Evolutionary conservation across 2,329 filamentous ascomycete genomes (phyloP).

Genomic region (Colletotrichum incanum): DNA sequence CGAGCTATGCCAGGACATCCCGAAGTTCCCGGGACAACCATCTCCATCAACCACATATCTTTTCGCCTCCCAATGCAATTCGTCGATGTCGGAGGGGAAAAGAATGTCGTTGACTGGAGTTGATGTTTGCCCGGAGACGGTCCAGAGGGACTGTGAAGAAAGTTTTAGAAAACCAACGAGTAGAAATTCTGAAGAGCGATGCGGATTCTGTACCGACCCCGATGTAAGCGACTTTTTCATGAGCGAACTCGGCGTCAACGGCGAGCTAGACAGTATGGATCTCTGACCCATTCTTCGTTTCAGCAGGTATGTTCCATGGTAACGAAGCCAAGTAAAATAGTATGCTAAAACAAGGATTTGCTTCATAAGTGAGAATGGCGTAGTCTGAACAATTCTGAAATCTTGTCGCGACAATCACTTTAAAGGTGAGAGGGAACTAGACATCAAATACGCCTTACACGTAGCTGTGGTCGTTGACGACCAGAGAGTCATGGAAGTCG

Average conservation of each 20-base stretch:
- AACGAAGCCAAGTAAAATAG: neutral
- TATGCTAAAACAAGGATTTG: neutral
- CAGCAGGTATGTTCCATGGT: neutral
- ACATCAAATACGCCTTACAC: neutral
- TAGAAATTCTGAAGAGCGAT: no score
- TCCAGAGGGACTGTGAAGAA: neutral
- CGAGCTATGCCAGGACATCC: conserved; percentile 52
- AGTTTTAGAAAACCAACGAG: no score
- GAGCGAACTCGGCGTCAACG: neutral
- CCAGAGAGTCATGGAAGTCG: neutral
- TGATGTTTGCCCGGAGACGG: neutral
- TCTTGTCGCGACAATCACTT: no score
- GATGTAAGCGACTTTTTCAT: neutral
- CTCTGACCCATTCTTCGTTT: neutral
- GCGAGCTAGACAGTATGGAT: neutral
- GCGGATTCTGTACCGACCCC: neutral
- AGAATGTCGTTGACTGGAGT: neutral
- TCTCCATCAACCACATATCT: neutral
- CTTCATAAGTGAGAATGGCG: neutral
- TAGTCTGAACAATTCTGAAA: neutral
- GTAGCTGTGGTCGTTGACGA: neutral
- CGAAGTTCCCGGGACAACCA: conserved; percentile 25
- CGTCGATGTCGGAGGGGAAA: neutral
- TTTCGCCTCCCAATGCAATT: neutral
- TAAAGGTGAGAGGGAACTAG: no score